Base-by-base conservation (phyloP, 768 basidiomycete genomes). In the Hygrocybe punicea region DNA sequence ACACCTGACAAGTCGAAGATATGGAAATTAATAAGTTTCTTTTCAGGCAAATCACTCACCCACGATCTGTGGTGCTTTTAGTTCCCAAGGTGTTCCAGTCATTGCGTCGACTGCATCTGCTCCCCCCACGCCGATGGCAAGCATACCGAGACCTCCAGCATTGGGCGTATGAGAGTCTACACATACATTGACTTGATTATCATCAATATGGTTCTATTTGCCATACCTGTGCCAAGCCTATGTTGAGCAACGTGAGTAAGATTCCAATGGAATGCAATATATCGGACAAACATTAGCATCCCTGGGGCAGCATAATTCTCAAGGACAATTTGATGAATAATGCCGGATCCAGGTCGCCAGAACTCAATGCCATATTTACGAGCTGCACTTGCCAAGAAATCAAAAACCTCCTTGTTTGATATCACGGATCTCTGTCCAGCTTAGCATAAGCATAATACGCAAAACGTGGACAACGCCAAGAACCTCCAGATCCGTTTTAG, bases 61-160 rank as follows among this genome's bases (percentile, higher is more conserved):
- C 50, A 89, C 80, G 25, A 97, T 79, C 59, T 86, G 79, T 10
- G 93, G 93, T 17, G 92, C 92, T 71, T 96, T 97, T 51, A 98
- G 76, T 71, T 98, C 96, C 97, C 97, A 99, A 42, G 96, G 94
- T 10, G 94, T 98, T 50, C 90, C 93, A 2, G 95, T 98, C 85
- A 99, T 89, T 8, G 94, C 96, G 71, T 99, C 97, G 17, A 98
- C 95, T 21, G 93, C 93, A 67, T 99, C 97, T 34, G 96, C 97
- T 55, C 97, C 97, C 59, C 97, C 97, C n/a, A 99, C 96, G 51
- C 97, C 97, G 53, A 98, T 97, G 4, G 97, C 97, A 58, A 99
- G 82, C 79, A 94, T 82, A 10, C 97, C 96, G 51, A 99, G 83
- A 25, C 97, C 97, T 55, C 96, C 94, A 51, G 97, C 97, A 69